Evolutionary conservation across 148 eudicot species (phyloP).

Genomic region (Diospyros lotus): DNA sequence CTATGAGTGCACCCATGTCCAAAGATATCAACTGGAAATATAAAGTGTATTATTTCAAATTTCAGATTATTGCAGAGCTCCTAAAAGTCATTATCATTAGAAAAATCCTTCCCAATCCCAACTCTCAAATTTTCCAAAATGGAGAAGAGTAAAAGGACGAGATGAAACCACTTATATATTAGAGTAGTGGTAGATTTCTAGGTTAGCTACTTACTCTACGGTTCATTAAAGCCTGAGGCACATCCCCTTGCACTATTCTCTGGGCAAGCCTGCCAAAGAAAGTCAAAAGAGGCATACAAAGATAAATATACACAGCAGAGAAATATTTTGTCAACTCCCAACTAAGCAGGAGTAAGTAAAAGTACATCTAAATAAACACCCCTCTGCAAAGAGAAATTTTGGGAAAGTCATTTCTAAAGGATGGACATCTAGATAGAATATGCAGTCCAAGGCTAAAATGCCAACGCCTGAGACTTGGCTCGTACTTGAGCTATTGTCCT

Average conservation of each 20-base stretch:
- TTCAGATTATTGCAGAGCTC: neutral
- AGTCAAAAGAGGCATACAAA: neutral
- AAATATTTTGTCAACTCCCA: neutral
- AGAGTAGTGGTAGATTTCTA: slow-evolving; percentile 1
- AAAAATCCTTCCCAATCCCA: neutral
- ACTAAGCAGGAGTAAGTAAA: neutral
- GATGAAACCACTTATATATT: neutral
- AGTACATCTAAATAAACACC: neutral
- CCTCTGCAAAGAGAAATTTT: neutral
- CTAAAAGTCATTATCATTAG: neutral
- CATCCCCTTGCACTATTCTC: slow-evolving; percentile 95
- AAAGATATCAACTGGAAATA: slow-evolving; percentile 77
- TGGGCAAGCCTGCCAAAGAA: slow-evolving; percentile 76
- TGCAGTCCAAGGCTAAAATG: neutral
- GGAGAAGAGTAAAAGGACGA: neutral
- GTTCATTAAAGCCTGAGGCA: slow-evolving; percentile 94
- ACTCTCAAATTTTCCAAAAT: neutral
- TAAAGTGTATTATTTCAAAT: slow-evolving; percentile 8
- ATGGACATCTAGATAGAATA: neutral
- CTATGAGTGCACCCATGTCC: slow-evolving; percentile 97
- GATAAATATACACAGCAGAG: neutral
- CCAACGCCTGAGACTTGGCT: neutral
- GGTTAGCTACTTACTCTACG: slow-evolving; percentile 44
- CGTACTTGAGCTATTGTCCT: neutral
- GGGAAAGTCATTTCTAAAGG: neutral